Percentiles rank a stretch among this genome's conserved stretches.
phyloP scores from a whole-genome alignment of 1,139 yeast genomes.

The Candida labiduridarum region DNA sequence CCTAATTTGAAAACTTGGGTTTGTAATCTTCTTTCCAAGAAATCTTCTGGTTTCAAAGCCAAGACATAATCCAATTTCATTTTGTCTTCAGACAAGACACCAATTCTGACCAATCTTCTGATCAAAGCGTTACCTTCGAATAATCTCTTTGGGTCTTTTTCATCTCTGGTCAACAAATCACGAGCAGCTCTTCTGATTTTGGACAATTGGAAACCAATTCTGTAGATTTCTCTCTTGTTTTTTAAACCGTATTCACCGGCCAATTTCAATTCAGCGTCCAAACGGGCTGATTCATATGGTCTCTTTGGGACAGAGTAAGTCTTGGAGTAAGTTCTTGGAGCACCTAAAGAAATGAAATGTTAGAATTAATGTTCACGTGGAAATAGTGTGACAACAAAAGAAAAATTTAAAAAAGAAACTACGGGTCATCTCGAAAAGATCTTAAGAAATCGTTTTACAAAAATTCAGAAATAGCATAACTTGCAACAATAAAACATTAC shows the following conservation, averaged over 20 bases:
- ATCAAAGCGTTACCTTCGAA: slow-evolving; percentile 99
- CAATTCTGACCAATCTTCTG: slow-evolving; percentile 96
- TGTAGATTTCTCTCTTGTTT: slow-evolving; percentile 99
- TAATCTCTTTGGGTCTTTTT: slow-evolving; percentile 99
- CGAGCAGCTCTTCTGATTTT: slow-evolving; percentile 99
- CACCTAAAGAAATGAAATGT: slow-evolving; percentile 53
- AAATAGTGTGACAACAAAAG: neutral
- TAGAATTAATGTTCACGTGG: slow-evolving; percentile 23
- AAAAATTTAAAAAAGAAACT: slow-evolving; percentile 2
- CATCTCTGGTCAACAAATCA: slow-evolving; percentile 99
- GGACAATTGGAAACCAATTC: slow-evolving; percentile 98
- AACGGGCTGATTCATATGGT: slow-evolving; percentile 98
- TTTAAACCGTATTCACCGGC: slow-evolving; percentile 99
- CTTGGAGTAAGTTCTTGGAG: slow-evolving; percentile 99
- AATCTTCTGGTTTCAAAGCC: slow-evolving; percentile 97
- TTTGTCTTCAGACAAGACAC: slow-evolving; percentile 99
- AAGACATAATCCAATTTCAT: slow-evolving; percentile 99
- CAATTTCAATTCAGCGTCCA: slow-evolving; percentile 97
- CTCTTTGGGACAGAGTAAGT: slow-evolving; percentile 99
- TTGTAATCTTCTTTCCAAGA: slow-evolving; percentile 99
- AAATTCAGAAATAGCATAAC: neutral
- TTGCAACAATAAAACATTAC: neutral
- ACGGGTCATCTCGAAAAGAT: slow-evolving; percentile 10
- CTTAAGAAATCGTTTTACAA: neutral
- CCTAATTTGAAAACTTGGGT: slow-evolving; percentile 99